Evolutionary conservation across 495 filamentous ascomycete species (phyloP), one percentile per base, ranked within the genome.

Genomic region (Aspergillus kassunensis): DNA sequence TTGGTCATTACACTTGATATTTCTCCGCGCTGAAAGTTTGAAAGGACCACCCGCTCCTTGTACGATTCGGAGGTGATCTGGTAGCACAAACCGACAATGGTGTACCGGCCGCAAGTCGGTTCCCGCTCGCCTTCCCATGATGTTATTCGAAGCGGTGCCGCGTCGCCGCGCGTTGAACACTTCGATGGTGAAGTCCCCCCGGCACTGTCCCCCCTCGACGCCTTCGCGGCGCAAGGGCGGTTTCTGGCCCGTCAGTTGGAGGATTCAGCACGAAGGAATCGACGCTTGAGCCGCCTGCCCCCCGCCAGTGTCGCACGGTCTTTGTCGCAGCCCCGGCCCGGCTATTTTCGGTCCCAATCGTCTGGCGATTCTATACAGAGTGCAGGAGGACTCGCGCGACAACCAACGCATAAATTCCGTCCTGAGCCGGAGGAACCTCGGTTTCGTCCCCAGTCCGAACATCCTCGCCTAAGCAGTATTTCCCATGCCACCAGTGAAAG

Each of bases 151-250:
- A 64, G 59, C 31, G 69, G 80, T 10, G 69, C 86, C 6, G 75
- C 76, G 45, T 90, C 87, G 3, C 86, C 88, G 35, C 82, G 87
- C 45, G 72, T 91, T 54, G 66, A 72, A 53, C 88, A 92, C 63
- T 76, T 85, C 46, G 85, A 87, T 43, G 93, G 92, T 42, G 93
- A 96, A 59, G 78, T 90, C 9, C 92, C 93, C 27, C 93, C 93
- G 13, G 86, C 91, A 25, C 80, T 97, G 42, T 97, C 93, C 2
- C 93, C 93, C 13, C 81, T 98, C 40, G 93, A 97, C 76, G 92
- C 93, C 33, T 89, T 98, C 55, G 90, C 90, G 15, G 79, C 89
- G 52, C 91, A 96, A 56, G 91, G 90, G 51, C 85, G 91, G 43
- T 65, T 92, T 55, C 79, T 97, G 39, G 88, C 89, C n/a, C 87